Evolutionary conservation across 78 protist genomes (phyloP).

Genomic region (Emiliania huxleyi): DNA sequence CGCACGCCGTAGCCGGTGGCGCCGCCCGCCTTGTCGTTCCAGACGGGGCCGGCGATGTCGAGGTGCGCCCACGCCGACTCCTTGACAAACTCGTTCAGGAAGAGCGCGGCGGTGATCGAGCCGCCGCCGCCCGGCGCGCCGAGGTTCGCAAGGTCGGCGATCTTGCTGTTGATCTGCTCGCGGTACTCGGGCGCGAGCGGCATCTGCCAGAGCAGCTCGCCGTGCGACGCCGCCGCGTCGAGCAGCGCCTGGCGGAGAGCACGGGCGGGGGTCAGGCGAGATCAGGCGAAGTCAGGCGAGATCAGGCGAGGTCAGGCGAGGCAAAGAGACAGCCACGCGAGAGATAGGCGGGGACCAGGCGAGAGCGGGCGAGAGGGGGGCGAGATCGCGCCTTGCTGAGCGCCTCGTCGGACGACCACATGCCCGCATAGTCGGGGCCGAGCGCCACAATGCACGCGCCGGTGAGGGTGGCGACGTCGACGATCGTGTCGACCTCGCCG

Average conservation of each 20-base stretch:
- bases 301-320: no score
- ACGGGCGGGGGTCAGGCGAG: no score
- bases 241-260: background rate
- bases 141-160: constrained; percentile 38
- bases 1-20: constrained; percentile 52
- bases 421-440: constrained; percentile 35
- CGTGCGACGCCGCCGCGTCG: background rate
- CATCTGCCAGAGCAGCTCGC: constrained; percentile 45
- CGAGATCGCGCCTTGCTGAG: background rate
- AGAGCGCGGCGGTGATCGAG: constrained; percentile 56
- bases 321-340: no score
- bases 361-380: no score
- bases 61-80: constrained; percentile 41
- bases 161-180: background rate
- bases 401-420: constrained; percentile 1
- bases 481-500: constrained; percentile 18
- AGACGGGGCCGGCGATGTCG: constrained; percentile 55
- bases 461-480: constrained; percentile 52
- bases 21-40: constrained; percentile 33
- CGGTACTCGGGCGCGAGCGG: constrained; percentile 23
- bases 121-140: constrained; percentile 32
- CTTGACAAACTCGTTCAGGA: constrained; percentile 50
- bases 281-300: no score
- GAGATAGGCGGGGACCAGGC: no score
- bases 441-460: constrained; percentile 47